Conservation (phyloP, 306 rosid genomes). For the Inga leiocalycina region DNA sequence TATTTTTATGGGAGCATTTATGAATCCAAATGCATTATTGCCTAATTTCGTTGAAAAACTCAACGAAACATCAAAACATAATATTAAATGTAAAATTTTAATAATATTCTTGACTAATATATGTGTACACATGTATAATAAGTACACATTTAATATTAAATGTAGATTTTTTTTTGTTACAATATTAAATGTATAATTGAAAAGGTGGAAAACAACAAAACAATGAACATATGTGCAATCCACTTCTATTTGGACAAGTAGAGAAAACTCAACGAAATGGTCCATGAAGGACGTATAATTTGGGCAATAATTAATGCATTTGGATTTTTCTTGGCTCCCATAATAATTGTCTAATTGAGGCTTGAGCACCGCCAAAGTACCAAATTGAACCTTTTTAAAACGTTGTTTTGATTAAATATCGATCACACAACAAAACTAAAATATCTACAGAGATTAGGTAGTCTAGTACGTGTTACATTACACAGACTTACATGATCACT, state of each 20-base stretch:
- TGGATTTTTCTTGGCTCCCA: slow-evolving; percentile 1
- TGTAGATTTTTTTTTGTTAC: too few species aligned
- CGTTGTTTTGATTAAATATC: not conserved
- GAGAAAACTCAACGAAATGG: not conserved
- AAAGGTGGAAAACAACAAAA: not conserved
- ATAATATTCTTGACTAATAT: too few species aligned
- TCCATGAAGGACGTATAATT: slow-evolving; percentile 28
- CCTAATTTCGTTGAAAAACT: too few species aligned
- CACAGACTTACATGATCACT: not conserved
- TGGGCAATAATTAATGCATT: not conserved
- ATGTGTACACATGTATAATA: too few species aligned
- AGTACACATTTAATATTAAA: too few species aligned
- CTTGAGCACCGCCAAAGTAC: not conserved
- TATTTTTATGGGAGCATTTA: too few species aligned
- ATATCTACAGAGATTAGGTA: not conserved
- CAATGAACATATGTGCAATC: not conserved
- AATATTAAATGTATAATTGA: not conserved
- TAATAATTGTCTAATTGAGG: not conserved
- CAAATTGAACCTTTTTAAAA: slow-evolving; percentile 23
- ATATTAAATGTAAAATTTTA: too few species aligned
- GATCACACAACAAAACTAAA: slow-evolving; percentile 6
- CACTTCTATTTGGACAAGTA: not conserved
- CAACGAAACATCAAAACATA: too few species aligned
- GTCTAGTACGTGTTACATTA: not conserved
- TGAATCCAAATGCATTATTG: too few species aligned